Conservation (phyloP, 306 rosid genomes). For the Malus orientalis region DNA sequence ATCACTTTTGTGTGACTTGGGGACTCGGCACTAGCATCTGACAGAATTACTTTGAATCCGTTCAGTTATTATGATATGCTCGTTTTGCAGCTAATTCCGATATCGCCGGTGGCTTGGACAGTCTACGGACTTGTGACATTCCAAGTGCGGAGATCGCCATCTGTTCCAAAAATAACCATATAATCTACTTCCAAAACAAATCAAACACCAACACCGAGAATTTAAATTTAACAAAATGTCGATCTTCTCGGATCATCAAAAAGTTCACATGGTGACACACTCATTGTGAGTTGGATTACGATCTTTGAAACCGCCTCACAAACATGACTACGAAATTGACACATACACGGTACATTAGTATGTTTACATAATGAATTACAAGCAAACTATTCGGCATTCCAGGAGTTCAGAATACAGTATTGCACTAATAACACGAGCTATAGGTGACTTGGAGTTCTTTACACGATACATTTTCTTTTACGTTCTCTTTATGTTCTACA, state of each 20-base stretch:
- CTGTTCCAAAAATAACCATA: not conserved
- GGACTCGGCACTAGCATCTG: too few species aligned
- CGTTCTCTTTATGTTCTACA: not conserved
- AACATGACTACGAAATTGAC: not conserved
- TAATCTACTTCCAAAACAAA: too few species aligned
- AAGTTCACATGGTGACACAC: not conserved
- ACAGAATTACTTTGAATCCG: too few species aligned
- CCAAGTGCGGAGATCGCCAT: conserved; percentile 3
- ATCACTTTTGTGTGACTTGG: not conserved
- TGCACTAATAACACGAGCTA: not conserved
- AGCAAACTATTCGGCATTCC: not conserved
- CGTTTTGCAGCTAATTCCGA: conserved; percentile 47
- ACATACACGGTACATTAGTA: not conserved
- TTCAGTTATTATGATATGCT: not conserved
- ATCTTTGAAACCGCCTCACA: not conserved
- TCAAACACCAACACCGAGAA: not conserved
- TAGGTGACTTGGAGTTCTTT: not conserved
- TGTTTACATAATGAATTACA: not conserved
- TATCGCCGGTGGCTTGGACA: conserved; percentile 52
- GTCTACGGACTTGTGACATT: conserved; percentile 45
- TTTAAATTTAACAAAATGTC: not conserved
- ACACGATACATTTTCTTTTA: not conserved
- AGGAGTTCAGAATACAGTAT: not conserved
- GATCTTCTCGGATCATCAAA: not conserved
- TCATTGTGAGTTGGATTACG: too few species aligned